Evolutionary conservation across 805 yeast species (phyloP).

Genomic region (Wickerhamiella alocasiicola): DNA sequence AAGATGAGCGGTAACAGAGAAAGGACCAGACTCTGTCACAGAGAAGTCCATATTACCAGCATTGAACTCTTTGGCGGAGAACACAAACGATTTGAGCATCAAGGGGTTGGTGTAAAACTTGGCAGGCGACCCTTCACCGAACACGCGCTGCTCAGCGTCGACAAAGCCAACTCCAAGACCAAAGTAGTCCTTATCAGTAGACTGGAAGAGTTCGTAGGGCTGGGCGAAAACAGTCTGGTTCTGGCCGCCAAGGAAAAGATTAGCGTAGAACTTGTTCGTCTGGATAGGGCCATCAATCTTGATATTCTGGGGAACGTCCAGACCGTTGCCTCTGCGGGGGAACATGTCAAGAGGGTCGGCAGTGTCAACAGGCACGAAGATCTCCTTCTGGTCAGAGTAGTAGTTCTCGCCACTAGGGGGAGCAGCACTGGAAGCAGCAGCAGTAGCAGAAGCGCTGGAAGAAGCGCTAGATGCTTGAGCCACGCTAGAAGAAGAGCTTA

Average conservation of each 20-base stretch:
- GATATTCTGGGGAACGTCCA: conserved; percentile 38
- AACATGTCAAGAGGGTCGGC: conserved; percentile 37
- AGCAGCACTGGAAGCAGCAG: conserved; percentile 14
- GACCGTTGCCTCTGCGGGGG: conserved; percentile 34
- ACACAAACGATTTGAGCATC: conserved; percentile 39
- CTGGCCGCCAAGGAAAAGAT: conserved; percentile 46
- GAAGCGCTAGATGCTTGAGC: conserved; percentile 10
- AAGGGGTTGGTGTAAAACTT: conserved; percentile 44
- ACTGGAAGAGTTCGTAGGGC: conserved; percentile 57
- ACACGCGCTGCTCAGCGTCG: conserved; percentile 32
- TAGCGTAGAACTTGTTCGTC: conserved; percentile 68
- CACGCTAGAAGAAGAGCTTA: conserved; percentile 11
- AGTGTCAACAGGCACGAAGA: conserved; percentile 40
- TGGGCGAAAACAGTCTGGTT: conserved; percentile 44
- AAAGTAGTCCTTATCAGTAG: conserved; percentile 30
- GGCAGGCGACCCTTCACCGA: conserved; percentile 31
- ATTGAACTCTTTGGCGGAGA: conserved; percentile 41
- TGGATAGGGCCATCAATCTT: conserved; percentile 38
- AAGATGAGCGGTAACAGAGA: conserved; percentile 38
- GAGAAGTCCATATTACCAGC: conserved; percentile 30
- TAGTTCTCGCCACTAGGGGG: conserved; percentile 18
- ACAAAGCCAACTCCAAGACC: conserved; percentile 58
- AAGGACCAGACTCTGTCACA: conserved; percentile 36
- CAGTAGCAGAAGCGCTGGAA: conserved; percentile 9
- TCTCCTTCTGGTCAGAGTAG: conserved; percentile 27